Percentiles rank a stretch among this genome's conserved stretches.
phyloP scores from a whole-genome alignment of 306 rosid genomes.

The Arachis hypogaea region DNA sequence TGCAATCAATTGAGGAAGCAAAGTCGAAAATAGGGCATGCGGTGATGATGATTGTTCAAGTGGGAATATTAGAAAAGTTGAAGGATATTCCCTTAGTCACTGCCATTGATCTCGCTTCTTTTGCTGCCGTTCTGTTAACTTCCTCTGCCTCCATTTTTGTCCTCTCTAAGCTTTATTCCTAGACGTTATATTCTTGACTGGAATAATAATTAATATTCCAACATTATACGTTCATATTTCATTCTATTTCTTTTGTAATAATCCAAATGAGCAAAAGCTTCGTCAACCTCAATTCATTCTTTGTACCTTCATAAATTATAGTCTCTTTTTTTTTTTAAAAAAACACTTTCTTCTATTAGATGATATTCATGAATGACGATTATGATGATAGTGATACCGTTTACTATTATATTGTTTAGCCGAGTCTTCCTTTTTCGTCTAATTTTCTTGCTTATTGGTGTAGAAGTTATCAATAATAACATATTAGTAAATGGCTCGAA shows the following conservation, averaged over 20 bases:
- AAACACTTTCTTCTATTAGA: background rate
- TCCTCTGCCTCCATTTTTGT: slow-evolving; percentile 53
- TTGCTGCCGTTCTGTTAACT: slow-evolving; percentile 46
- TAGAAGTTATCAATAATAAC: too few species aligned
- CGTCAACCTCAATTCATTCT: slow-evolving; percentile 10
- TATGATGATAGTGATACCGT: too few species aligned
- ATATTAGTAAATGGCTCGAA: too few species aligned
- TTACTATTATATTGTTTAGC: too few species aligned
- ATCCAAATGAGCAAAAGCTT: background rate
- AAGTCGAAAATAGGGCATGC: slow-evolving; percentile 54
- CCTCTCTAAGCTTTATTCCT: slow-evolving; percentile 41
- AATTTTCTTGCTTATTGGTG: too few species aligned
- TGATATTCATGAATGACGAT: background rate
- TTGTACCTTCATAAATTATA: background rate
- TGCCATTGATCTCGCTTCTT: slow-evolving; percentile 56
- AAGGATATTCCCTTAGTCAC: slow-evolving; percentile 47
- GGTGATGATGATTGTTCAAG: slow-evolving; percentile 53
- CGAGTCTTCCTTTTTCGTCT: background rate
- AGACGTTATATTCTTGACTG: background rate
- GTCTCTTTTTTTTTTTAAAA: background rate
- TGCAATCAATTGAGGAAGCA: slow-evolving; percentile 45
- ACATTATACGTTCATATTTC: background rate
- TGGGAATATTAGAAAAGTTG: slow-evolving; percentile 52
- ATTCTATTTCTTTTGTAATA: slow-evolving; percentile 6
- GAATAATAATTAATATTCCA: background rate